These are phyloP conservation scores for Lotmaria passim DNA, from an alignment of 208 protist species.

Conservation along the genomic window DNA sequence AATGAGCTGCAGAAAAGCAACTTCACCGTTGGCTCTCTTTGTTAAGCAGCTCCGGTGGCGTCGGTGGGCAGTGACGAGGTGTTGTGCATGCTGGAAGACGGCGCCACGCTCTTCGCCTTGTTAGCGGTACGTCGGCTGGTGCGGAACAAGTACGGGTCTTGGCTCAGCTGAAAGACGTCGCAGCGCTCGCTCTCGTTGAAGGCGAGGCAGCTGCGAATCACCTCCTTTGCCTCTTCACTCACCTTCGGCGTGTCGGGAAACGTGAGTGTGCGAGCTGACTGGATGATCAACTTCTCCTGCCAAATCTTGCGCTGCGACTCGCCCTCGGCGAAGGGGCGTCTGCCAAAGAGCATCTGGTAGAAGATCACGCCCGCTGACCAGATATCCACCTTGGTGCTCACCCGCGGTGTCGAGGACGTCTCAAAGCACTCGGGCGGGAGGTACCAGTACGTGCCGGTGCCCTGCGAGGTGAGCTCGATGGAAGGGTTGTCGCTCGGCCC, in stretches of 20 bases:
- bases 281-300: constrained; percentile 82
- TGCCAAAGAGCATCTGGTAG: constrained; percentile 96
- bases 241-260: constrained; percentile 80
- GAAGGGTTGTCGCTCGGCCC: constrained; percentile 68
- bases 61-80: constrained; percentile 1
- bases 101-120: constrained; percentile 29
- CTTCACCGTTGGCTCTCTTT: no score
- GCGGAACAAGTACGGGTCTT: constrained; percentile 73
- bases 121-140: constrained; percentile 34
- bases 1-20: not conserved
- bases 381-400: constrained; percentile 91
- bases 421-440: constrained; percentile 96
- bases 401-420: constrained; percentile 74
- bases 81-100: not conserved
- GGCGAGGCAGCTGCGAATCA: constrained; percentile 76
- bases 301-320: constrained; percentile 88
- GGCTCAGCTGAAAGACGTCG: constrained; percentile 73
- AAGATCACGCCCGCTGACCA: constrained; percentile 96
- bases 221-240: constrained; percentile 79
- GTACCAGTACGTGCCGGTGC: constrained; percentile 97
- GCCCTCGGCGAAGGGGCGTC: constrained; percentile 94
- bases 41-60: not conserved
- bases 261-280: constrained; percentile 51
- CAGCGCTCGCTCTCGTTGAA: constrained; percentile 74
- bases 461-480: constrained; percentile 96